Evolutionary conservation across 2,329 filamentous ascomycete genomes (phyloP).

Genomic region (Apiospora pterosperma): DNA sequence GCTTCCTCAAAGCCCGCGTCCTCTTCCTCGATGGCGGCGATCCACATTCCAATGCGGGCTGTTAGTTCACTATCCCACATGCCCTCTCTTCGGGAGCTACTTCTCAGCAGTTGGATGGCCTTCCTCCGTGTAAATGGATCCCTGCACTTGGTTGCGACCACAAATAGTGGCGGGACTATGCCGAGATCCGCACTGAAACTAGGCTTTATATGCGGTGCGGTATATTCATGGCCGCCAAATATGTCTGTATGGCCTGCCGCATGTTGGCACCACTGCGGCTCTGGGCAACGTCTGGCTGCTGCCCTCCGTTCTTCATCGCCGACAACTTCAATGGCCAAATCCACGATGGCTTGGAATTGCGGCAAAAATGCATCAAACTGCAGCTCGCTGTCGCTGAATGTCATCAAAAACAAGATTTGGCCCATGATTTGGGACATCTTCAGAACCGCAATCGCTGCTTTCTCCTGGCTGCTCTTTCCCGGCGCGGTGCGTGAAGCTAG

Average conservation of each 20-base stretch:
- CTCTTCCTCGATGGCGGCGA: constrained; percentile 52
- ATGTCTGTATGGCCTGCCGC: constrained; percentile 31
- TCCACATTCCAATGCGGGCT: constrained; percentile 53
- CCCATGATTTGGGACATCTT: constrained; percentile 62
- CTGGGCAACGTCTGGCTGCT: constrained; percentile 41
- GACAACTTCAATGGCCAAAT: constrained; percentile 56
- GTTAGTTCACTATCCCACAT: constrained; percentile 66
- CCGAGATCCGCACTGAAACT: constrained; percentile 63
- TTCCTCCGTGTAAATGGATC: constrained; percentile 53
- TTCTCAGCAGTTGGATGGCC: constrained; percentile 58
- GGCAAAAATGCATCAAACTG: constrained; percentile 53
- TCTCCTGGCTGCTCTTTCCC: constrained; percentile 50
- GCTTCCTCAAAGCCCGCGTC: constrained; percentile 27
- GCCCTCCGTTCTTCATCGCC: constrained; percentile 54
- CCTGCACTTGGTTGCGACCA: constrained; percentile 65
- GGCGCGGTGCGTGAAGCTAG: constrained; percentile 46
- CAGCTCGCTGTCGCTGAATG: constrained; percentile 55
- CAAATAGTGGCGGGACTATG: constrained; percentile 61
- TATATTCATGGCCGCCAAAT: constrained; percentile 40
- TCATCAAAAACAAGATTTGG: constrained; percentile 55
- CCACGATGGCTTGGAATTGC: constrained; percentile 53
- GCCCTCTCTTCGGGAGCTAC: constrained; percentile 60
- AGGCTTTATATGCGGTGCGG: constrained; percentile 51
- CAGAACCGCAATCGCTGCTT: constrained; percentile 56
- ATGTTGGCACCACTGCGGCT: constrained; percentile 42